A percentile compares a stretch with the other conserved stretches of the same genome.
These are phyloP conservation scores for Botrytis fabae DNA, from an alignment of 2,329 filamentous ascomycete genomes.

Conservation along the genomic window DNA sequence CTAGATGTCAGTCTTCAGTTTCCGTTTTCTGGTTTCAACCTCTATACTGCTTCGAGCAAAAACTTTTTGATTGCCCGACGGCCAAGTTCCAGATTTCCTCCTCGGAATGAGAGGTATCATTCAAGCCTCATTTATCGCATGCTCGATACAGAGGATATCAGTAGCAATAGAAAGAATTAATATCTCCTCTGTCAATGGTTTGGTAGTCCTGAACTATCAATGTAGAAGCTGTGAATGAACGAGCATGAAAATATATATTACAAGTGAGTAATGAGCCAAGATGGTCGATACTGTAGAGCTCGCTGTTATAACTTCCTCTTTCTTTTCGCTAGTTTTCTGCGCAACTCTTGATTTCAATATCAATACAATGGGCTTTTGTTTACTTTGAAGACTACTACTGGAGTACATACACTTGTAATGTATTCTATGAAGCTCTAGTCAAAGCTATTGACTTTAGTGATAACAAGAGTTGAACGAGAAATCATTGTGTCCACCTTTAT, in stretches of 20 bases:
- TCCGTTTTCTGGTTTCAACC: neutral
- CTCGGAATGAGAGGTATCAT: neutral
- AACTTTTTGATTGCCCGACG: neutral
- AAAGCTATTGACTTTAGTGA: neutral
- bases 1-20: neutral
- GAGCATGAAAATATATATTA: neutral
- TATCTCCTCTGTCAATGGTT: no score
- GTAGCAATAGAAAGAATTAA: neutral
- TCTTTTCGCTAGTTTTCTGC: neutral
- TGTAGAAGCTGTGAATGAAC: neutral
- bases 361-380: no score
- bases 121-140: neutral
- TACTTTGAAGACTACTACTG: no score
- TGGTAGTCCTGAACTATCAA: no score
- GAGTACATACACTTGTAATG: neutral
- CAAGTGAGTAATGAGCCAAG: neutral
- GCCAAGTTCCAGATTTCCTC: neutral
- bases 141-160: neutral
- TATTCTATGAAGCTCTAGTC: neutral
- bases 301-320: fast-evolving
- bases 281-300: neutral
- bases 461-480: neutral
- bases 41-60: neutral
- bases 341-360: neutral
- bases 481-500: neutral